Percentiles rank a stretch among this genome's conserved stretches.
Conservation (phyloP, 805 yeast species). For the Ogataea nitratoaversa region DNA sequence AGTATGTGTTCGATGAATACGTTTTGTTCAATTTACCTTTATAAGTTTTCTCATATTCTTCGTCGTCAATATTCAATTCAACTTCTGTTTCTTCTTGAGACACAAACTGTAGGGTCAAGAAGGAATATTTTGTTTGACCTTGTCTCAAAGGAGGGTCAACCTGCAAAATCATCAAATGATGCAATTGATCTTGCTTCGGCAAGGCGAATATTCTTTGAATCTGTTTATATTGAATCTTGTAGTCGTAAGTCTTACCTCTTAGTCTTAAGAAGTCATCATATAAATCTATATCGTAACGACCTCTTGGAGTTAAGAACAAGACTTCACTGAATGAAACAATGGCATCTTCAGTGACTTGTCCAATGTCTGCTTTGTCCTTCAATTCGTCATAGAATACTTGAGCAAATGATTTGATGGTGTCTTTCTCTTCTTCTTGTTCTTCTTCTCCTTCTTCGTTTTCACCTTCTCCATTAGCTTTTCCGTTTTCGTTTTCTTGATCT, state of each 20-base stretch:
- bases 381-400: constrained; percentile 83
- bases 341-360: constrained; percentile 91
- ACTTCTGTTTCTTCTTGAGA: constrained; percentile 89
- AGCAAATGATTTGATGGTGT: constrained; percentile 64
- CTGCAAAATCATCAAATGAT: constrained; percentile 82
- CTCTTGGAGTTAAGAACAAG: constrained; percentile 93
- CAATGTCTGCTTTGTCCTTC: constrained; percentile 90
- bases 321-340: constrained; percentile 90
- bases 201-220: constrained; percentile 86
- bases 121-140: constrained; percentile 96
- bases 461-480: constrained; percentile 3
- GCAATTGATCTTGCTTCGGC: constrained; percentile 92
- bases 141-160: constrained; percentile 97
- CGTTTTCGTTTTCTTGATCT: constrained; percentile 17
- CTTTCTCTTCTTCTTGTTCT: constrained; percentile 32
- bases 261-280: constrained; percentile 81
- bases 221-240: constrained; percentile 86
- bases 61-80: constrained; percentile 80
- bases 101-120: constrained; percentile 82
- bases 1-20: constrained; percentile 74
- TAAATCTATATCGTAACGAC: constrained; percentile 96
- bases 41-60: constrained; percentile 71
- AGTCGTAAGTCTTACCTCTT: constrained; percentile 97
- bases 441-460: constrained; percentile 22
- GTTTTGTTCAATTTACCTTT: constrained; percentile 68